Base-by-base conservation (phyloP, 805 yeast genomes). In the Schizosaccharomyces osmophilus region DNA sequence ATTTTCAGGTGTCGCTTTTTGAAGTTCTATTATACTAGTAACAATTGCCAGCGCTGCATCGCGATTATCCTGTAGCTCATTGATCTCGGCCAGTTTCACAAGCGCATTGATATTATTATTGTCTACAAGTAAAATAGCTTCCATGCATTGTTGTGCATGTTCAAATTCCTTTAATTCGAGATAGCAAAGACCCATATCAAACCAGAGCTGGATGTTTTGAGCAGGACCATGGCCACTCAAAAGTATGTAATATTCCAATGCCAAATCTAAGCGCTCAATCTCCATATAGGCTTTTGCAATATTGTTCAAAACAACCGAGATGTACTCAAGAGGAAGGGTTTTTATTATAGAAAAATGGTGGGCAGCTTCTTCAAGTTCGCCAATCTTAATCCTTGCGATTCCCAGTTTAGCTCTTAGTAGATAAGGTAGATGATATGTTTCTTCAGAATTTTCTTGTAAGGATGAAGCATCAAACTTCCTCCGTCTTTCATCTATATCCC, bases 321-420 rank as follows among this genome's bases (percentile, higher is more conserved):
- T 41, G 3, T 51, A 61, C 41, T 48, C 51, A 39, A 59, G 63
- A n/a, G 65, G 64, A 19, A 55, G 62, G 5, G 58, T 58, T 4
- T 61, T 58, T 4, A 65, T 22, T 36, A 63, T 60, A 15, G 55
- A 41, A 66, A 85, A 84, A 69, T 90, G 97, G 8, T 70, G 71
- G 62, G 82, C 68, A 0, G 96, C 95, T 66, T 89, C 96, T 0
- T 77, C 78, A 32, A 76, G 73, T 55, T 83, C 76, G 61, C 80
- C 82, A 45, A 80, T 72, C 62, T 82, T 80, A 41, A 93, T 72
- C 63, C 98, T 77, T 59, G 86, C 75, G 11, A 82, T 70, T 0
- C 95, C 95, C 29, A 93, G 69, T 70, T 93, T 86, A 39, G 82
- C 82, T 62, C 97, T 73, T 31, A 93, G 85, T 73, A 90, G 97